These are phyloP conservation scores for Corchorus capsularis DNA, from an alignment of 345 rosid genomes.

Conservation along the genomic window DNA sequence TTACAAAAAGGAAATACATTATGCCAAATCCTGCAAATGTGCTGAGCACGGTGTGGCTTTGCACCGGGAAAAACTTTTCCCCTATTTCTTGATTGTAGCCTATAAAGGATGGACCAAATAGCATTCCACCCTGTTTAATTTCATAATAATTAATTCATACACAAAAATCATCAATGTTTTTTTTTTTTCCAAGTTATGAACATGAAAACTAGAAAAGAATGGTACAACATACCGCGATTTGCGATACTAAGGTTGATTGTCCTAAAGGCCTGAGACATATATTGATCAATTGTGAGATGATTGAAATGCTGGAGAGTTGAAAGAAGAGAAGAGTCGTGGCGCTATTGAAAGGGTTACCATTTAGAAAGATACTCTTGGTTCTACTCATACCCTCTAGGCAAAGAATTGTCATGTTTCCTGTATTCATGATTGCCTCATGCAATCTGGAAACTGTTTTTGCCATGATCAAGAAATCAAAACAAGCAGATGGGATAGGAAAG, in stretches of 20 bases:
- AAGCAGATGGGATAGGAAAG: background rate
- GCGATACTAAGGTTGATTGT: conserved; percentile 2
- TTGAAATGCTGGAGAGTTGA: conserved; percentile 10
- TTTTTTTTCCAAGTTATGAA: background rate
- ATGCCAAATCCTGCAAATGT: conserved; percentile 29
- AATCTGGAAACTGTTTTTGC: background rate
- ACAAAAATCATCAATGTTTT: background rate
- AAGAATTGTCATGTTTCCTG: background rate
- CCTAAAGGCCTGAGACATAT: background rate
- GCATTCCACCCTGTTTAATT: conserved; percentile 32
- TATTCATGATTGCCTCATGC: background rate
- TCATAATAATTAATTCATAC: background rate
- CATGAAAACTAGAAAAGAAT: background rate
- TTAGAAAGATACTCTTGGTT: background rate
- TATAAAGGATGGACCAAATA: conserved; percentile 28
- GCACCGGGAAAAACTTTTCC: conserved; percentile 22
- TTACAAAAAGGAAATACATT: conserved; percentile 27
- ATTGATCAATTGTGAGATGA: background rate
- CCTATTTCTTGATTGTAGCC: background rate
- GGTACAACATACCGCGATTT: background rate
- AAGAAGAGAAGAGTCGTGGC: background rate
- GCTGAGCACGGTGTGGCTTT: background rate
- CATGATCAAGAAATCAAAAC: background rate
- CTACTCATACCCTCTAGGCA: background rate
- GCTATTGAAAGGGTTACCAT: background rate